Evolutionary conservation across 305 asterid species (phyloP).

Genomic region (Salvia sclarea): DNA sequence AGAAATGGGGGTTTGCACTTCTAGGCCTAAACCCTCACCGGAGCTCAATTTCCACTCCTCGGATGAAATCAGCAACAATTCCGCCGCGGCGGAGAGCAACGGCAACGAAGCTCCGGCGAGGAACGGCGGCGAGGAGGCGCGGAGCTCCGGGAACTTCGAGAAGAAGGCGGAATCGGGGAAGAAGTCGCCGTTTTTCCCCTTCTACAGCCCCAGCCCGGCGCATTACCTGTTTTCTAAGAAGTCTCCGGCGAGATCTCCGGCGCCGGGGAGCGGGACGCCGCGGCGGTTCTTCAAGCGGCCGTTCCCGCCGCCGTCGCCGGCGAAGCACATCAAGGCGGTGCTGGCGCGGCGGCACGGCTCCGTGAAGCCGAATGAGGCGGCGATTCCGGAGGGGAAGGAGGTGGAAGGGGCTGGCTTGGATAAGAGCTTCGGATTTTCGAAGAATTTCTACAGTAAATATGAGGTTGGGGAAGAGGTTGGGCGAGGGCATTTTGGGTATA

Average conservation of each 20-base stretch:
- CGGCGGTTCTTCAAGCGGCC: conserved; percentile 70
- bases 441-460: conserved; percentile 71
- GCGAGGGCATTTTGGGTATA: conserved; percentile 96
- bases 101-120: conserved; percentile 9
- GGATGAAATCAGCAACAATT: conserved; percentile 28
- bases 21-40: conserved; percentile 67
- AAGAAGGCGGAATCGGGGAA: conserved; percentile 31
- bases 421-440: conserved; percentile 82
- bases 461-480: conserved; percentile 97
- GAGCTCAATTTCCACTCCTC: conserved; percentile 41
- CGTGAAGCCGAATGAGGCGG: conserved; percentile 68
- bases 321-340: conserved; percentile 86
- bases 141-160: conserved; percentile 27
- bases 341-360: conserved; percentile 83
- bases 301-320: conserved; percentile 97
- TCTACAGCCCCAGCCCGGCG: conserved; percentile 78
- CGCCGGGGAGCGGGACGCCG: conserved; percentile 67
- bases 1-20: conserved; percentile 77
- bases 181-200: conserved; percentile 55
- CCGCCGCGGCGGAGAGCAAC: conserved; percentile 15
- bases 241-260: conserved; percentile 89
- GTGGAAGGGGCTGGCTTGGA: conserved; percentile 60
- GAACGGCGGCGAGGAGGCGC: conserved; percentile 18
- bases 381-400: conserved; percentile 74
- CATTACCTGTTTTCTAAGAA: conserved; percentile 54